These are phyloP conservation scores for Neurospora sublineolata DNA, from an alignment of 495 filamentous ascomycete genomes.

Conservation along the genomic window DNA sequence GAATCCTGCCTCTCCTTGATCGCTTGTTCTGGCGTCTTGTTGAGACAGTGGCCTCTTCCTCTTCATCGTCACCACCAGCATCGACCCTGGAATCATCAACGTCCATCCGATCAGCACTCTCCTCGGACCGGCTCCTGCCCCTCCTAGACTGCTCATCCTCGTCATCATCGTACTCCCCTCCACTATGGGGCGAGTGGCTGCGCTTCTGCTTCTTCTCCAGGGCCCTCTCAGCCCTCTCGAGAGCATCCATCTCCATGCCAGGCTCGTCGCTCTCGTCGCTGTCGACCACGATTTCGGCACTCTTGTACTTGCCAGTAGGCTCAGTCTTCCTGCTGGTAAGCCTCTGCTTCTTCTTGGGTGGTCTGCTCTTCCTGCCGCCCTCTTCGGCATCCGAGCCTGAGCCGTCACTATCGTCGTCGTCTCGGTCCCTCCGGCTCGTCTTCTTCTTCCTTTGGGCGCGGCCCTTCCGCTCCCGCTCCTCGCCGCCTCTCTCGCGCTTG, in stretches of 20 bases:
- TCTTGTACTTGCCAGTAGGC: conserved; percentile 56
- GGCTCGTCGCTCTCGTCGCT: conserved; percentile 42
- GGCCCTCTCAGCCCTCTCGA: conserved; percentile 30
- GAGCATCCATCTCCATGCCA: conserved; percentile 18
- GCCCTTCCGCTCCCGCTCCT: conserved; percentile 6
- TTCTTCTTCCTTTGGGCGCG: conserved; percentile 10
- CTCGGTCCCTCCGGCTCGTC: neutral
- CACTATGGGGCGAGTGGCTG: conserved; percentile 8
- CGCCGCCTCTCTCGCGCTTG: conserved; percentile 6
- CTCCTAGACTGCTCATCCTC: conserved; percentile 23
- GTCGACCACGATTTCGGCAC: conserved; percentile 66
- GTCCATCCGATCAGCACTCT: conserved; percentile 23
- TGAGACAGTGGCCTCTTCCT: conserved; percentile 7
- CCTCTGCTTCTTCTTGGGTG: conserved; percentile 50
- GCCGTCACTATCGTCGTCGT: conserved; percentile 22
- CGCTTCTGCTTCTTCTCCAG: conserved; percentile 16
- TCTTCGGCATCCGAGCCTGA: conserved; percentile 19
- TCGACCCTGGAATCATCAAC: conserved; percentile 17
- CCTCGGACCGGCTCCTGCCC: conserved; percentile 29
- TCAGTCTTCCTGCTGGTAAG: conserved; percentile 43
- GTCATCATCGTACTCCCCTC: conserved; percentile 1
- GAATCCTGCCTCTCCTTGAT: conserved; percentile 22
- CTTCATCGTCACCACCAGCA: conserved; percentile 22
- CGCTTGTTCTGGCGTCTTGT: conserved; percentile 10
- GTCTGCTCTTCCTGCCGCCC: conserved; percentile 31